Evolutionary conservation across 1,284 basidiomycete species (phyloP).

Genomic region (Porogramme epimiltina): DNA sequence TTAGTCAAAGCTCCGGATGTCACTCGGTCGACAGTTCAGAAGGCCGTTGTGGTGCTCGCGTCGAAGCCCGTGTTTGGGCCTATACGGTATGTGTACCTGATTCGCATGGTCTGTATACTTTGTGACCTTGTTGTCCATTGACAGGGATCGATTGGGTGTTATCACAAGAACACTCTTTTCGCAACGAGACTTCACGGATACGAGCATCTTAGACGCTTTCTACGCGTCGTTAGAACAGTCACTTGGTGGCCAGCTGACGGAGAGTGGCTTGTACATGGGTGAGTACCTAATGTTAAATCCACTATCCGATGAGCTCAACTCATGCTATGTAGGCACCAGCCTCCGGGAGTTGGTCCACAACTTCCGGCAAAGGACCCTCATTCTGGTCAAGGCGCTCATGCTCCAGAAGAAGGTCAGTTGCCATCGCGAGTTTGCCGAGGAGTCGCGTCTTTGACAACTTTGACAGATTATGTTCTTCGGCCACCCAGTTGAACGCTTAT

Average conservation of each 20-base stretch:
- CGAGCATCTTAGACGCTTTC: conserved; percentile 84
- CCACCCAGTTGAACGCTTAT: conserved; percentile 94
- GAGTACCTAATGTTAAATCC: conserved; percentile 23
- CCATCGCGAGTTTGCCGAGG: neutral
- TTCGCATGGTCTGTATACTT: neutral
- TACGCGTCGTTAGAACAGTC: conserved; percentile 71
- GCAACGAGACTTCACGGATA: conserved; percentile 87
- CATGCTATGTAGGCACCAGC: conserved; percentile 67
- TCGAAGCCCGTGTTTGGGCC: conserved; percentile 89
- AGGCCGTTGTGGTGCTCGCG: conserved; percentile 94
- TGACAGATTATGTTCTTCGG: conserved; percentile 93
- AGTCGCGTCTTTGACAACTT: neutral
- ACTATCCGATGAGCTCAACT: neutral
- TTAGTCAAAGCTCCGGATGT: conserved; percentile 85
- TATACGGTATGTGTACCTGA: conserved; percentile 55
- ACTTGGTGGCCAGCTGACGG: conserved; percentile 70
- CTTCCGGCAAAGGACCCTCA: conserved; percentile 92
- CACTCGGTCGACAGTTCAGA: conserved; percentile 95
- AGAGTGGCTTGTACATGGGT: conserved; percentile 89
- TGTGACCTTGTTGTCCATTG: neutral
- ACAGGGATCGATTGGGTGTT: conserved; percentile 91
- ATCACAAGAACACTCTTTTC: conserved; percentile 91
- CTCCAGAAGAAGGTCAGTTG: conserved; percentile 84
- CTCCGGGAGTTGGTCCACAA: conserved; percentile 92
- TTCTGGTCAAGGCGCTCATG: conserved; percentile 93